phyloP scores from a whole-genome alignment of 176 grass and related monocot species.

The Musa schizocarpa region DNA sequence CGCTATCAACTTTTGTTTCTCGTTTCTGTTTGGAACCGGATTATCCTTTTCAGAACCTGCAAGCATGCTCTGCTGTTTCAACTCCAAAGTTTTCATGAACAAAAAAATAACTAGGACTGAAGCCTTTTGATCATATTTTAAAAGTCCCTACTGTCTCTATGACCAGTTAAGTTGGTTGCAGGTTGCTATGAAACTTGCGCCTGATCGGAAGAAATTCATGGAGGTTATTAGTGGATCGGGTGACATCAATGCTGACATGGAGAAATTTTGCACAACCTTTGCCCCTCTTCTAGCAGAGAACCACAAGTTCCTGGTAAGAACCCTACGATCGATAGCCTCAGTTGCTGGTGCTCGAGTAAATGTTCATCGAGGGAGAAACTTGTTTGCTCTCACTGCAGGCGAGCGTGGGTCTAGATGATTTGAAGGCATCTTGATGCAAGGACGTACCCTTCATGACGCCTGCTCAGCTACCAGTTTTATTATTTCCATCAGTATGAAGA shows the following conservation, averaged over 20 bases:
- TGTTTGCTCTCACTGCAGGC: slow-evolving; percentile 42
- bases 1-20: too few relatives aligned
- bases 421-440: slow-evolving; percentile 71
- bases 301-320: slow-evolving; percentile 64
- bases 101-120: neutral
- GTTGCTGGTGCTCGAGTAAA: too few relatives aligned
- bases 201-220: slow-evolving; percentile 95
- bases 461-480: too few relatives aligned
- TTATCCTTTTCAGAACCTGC: too few relatives aligned
- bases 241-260: slow-evolving; percentile 83
- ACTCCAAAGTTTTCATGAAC: neutral
- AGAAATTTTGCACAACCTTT: slow-evolving; percentile 85
- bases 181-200: slow-evolving; percentile 92
- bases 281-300: slow-evolving; percentile 73
- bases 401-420: slow-evolving; percentile 70
- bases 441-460: neutral
- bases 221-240: slow-evolving; percentile 63
- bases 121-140: neutral
- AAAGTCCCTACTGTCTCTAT: neutral
- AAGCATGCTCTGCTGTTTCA: too few relatives aligned
- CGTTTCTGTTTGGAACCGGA: too few relatives aligned
- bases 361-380: too few relatives aligned
- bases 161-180: slow-evolving; percentile 7
- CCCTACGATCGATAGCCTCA: too few relatives aligned
- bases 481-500: too few relatives aligned